These are phyloP conservation scores for Citrus sinensis DNA, from an alignment of 345 rosid species.

Conservation along the genomic window DNA sequence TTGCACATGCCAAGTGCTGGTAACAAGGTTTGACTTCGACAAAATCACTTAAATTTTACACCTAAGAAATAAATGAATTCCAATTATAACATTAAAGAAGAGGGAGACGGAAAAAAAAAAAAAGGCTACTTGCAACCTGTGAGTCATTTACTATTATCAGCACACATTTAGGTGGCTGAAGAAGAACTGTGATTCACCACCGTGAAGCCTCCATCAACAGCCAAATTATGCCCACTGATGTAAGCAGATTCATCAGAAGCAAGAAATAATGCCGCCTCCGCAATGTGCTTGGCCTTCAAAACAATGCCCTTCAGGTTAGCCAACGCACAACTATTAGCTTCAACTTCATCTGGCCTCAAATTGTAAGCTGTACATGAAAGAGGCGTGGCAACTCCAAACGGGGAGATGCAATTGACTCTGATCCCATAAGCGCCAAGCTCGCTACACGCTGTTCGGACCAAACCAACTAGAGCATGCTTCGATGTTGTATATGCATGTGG, in stretches of 20 bases:
- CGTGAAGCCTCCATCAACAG: constrained; percentile 79
- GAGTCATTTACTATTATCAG: not conserved
- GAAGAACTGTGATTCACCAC: constrained; percentile 41
- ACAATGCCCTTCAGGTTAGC: constrained; percentile 68
- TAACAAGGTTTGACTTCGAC: constrained; percentile 32
- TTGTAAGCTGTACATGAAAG: constrained; percentile 53
- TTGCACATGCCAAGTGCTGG: constrained; percentile 39
- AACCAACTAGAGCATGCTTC: constrained; percentile 75
- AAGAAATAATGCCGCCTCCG: constrained; percentile 80
- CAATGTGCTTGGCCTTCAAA: constrained; percentile 69
- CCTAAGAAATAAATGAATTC: not conserved
- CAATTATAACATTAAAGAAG: not conserved
- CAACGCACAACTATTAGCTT: constrained; percentile 30
- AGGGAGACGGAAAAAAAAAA: not conserved
- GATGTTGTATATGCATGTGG: constrained; percentile 79
- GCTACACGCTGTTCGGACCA: constrained; percentile 63
- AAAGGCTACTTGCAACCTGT: not conserved
- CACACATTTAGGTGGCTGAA: constrained; percentile 11
- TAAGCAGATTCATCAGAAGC: constrained; percentile 86
- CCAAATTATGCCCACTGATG: constrained; percentile 82
- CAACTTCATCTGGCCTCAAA: constrained; percentile 44
- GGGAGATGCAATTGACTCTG: constrained; percentile 80
- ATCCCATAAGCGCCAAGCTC: constrained; percentile 84
- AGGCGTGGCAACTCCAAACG: constrained; percentile 84
- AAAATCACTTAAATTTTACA: not conserved